These are phyloP conservation scores for Cornus florida DNA, from an alignment of 148 eudicot genomes.

Conservation along the genomic window DNA sequence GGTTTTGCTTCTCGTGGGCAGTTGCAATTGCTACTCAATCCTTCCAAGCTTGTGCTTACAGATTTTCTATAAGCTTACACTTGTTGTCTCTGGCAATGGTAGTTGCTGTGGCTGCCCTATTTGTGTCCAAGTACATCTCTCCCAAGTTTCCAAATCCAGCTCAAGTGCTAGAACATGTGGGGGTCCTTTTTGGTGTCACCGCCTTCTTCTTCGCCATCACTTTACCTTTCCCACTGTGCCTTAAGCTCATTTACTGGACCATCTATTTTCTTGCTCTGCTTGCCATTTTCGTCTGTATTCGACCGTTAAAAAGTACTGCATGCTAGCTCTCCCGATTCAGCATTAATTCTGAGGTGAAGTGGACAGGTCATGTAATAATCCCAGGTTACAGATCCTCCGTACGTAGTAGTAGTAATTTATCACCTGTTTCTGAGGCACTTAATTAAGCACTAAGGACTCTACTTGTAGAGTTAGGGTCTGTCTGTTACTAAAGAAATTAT, in stretches of 20 bases:
- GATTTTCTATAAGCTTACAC: not conserved
- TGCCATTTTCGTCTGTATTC: not conserved
- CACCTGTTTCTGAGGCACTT: no score
- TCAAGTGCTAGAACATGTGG: not conserved
- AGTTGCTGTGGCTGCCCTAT: not conserved
- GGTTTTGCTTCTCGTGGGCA: not conserved
- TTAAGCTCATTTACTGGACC: not conserved
- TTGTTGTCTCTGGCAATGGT: not conserved
- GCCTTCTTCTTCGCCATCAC: not conserved
- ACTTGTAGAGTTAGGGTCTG: no score
- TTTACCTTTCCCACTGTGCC: not conserved
- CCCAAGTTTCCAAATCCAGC: not conserved
- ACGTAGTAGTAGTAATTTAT: no score
- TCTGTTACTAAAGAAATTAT: no score
- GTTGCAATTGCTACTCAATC: not conserved
- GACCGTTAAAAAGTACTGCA: no score
- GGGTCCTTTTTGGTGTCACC: not conserved
- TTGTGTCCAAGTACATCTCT: not conserved
- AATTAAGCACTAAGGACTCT: no score
- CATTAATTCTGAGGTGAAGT: no score
- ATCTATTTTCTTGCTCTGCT: not conserved
- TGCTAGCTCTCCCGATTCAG: no score
- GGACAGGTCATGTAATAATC: no score
- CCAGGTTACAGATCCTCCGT: no score
- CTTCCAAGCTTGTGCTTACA: not conserved